Evolutionary conservation across 495 filamentous ascomycete genomes (phyloP), one percentile per base, ranked within the genome.

Genomic region (Chaetomium tenue): DNA sequence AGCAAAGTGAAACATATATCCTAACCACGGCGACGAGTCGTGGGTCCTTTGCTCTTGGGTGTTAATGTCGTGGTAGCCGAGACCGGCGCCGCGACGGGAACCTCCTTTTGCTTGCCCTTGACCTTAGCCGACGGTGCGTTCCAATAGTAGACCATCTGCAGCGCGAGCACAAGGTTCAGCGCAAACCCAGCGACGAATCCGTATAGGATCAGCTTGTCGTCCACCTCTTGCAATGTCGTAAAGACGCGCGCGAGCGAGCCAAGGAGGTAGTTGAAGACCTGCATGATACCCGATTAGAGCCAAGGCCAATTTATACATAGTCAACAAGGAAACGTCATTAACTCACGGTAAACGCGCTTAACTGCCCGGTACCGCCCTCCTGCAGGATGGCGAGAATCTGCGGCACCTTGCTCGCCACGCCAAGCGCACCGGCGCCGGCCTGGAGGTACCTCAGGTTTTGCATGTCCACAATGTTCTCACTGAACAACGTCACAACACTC

Each of bases 71-170:
- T 74, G 18, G 68, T 65, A 1, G 70, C 73, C 44, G 77, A 68
- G 5, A 67, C 54, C 26, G 66, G 47, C 9, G 57, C 42, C 26
- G 63, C 51, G 61, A 61, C 26, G 61, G 75, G 53, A 55, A 67
- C 66, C 61, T 74, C 77, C 73, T 76, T 78, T 63, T 73, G 75
- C 75, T 83, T 83, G n/a, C 78, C 79, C 68, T 78, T 75, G 13
- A 67, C 81, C 77, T 74, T 83, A 63, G 77, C 85, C 63, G 83
- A 82, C 23, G 86, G 82, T 63, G 81, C 83, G 70, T 96, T 96
- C 94, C 94, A 98, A 80, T 97, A 98, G 77, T 92, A 97, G 12
- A 93, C 74, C 92, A 98, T 96, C 81, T 98, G 94, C 53, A 79
- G 78, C 4, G 91, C 94, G 62, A 98, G 79, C 61, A 98, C 83